These are phyloP conservation scores for Cordyceps javanica DNA, from an alignment of 2,329 filamentous ascomycete genomes.

Conservation along the genomic window DNA sequence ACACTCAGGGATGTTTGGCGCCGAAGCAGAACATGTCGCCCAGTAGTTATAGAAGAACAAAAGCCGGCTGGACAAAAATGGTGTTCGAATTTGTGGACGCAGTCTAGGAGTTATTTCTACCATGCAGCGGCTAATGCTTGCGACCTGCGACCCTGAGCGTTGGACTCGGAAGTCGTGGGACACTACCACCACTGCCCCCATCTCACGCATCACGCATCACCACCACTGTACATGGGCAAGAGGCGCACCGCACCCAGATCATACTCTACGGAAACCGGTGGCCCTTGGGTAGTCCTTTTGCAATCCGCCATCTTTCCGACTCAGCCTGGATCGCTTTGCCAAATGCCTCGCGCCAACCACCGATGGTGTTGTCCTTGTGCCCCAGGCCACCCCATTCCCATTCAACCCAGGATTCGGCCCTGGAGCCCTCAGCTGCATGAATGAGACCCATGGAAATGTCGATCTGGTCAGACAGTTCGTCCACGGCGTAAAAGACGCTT, in stretches of 20 bases:
- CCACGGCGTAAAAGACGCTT: conserved; percentile 37
- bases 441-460: conserved; percentile 41
- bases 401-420: conserved; percentile 37
- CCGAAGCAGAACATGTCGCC: neutral
- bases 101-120: too few relatives aligned
- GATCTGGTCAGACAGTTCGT: conserved; percentile 31
- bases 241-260: neutral
- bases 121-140: too few relatives aligned
- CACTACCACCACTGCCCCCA: neutral
- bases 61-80: too few relatives aligned
- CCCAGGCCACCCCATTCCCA: conserved; percentile 33
- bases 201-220: neutral
- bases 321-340: conserved; percentile 26
- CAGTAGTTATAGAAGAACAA: too few relatives aligned
- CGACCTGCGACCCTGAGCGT: too few relatives aligned
- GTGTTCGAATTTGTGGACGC: too few relatives aligned
- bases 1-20: neutral
- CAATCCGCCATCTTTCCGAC: conserved; percentile 28
- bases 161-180: too few relatives aligned
- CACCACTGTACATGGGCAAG: neutral
- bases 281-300: conserved; percentile 15
- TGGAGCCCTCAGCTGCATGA: conserved; percentile 36
- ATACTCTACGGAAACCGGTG: neutral
- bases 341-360: conserved; percentile 35
- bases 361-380: conserved; percentile 29